Conservation (phyloP, 768 basidiomycete species). For the Mycena venus region DNA sequence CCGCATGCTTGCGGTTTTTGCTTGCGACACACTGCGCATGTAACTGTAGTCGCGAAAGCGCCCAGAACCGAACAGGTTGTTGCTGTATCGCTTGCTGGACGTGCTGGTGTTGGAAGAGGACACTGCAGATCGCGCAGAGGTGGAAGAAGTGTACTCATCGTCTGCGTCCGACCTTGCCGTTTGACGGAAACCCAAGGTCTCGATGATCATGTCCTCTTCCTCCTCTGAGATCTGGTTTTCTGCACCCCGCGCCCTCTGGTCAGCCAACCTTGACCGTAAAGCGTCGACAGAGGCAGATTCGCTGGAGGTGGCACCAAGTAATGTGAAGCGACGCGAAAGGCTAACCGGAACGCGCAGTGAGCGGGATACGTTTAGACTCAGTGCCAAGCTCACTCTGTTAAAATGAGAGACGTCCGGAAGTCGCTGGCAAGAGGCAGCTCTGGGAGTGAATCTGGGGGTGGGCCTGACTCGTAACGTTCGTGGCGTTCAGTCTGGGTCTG, state of each 20-base stretch:
- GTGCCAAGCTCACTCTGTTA: constrained; percentile 78
- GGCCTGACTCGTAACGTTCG: constrained; percentile 39
- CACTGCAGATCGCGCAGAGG: constrained; percentile 45
- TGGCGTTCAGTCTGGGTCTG: constrained; percentile 46
- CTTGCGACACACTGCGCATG: constrained; percentile 66
- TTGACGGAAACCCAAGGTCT: constrained; percentile 71
- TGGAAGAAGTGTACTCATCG: constrained; percentile 49
- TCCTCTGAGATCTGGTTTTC: constrained; percentile 81
- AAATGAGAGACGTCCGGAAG: constrained; percentile 89
- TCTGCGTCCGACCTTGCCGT: constrained; percentile 41
- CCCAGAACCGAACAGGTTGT: constrained; percentile 89
- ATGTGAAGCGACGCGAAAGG: constrained; percentile 85
- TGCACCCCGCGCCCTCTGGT: constrained; percentile 80
- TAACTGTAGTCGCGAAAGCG: constrained; percentile 82
- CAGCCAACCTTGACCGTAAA: constrained; percentile 76
- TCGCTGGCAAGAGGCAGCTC: constrained; percentile 78
- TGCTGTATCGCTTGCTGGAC: constrained; percentile 82
- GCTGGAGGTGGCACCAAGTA: constrained; percentile 78
- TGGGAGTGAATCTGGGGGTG: constrained; percentile 56
- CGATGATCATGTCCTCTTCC: constrained; percentile 88
- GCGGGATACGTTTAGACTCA: constrained; percentile 3
- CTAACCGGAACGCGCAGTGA: constrained; percentile 54
- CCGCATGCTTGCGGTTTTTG: constrained; percentile 57
- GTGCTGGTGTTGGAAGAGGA: constrained; percentile 61
- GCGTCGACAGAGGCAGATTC: constrained; percentile 76